A percentile compares a stretch with the other conserved stretches of the same genome.
These are phyloP conservation scores for Aspergillus niger DNA, from an alignment of 2,329 filamentous ascomycete species.

Conservation along the genomic window DNA sequence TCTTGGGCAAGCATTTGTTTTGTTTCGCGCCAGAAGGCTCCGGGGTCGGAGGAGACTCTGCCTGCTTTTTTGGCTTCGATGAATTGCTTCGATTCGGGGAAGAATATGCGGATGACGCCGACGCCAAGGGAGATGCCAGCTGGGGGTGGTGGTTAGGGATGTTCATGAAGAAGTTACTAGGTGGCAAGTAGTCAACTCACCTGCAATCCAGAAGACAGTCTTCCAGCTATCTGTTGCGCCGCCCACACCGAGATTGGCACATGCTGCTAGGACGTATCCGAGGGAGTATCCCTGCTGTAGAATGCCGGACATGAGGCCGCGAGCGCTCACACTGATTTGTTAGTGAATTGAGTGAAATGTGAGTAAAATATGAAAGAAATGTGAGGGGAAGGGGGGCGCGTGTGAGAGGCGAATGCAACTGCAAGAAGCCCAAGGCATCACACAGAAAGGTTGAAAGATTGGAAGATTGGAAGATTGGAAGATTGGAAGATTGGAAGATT, in stretches of 20 bases:
- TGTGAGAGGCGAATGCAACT: background rate
- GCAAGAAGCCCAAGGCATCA: background rate
- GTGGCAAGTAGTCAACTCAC: constrained; percentile 26
- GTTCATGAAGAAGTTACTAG: too few species aligned
- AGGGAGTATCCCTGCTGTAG: constrained; percentile 80
- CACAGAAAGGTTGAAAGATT: background rate
- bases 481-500: too few species aligned
- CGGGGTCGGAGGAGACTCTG: constrained; percentile 48
- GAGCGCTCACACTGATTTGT: constrained; percentile 55
- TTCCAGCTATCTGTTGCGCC: constrained; percentile 62
- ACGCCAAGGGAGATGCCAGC: constrained; percentile 50
- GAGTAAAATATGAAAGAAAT: too few species aligned
- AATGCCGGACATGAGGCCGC: constrained; percentile 80
- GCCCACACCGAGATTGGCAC: constrained; percentile 71
- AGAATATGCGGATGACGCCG: constrained; percentile 66
- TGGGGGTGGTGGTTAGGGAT: constrained; percentile 13
- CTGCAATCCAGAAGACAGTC: constrained; percentile 71
- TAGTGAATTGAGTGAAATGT: background rate
- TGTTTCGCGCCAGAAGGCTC: constrained; percentile 68
- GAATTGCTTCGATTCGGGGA: constrained; percentile 77
- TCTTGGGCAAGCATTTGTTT: constrained; percentile 67
- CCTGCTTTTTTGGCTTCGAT: constrained; percentile 66
- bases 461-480: too few species aligned
- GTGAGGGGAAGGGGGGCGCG: too few species aligned
- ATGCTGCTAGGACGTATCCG: constrained; percentile 75